Conservation (phyloP, 305 asterid species). For the Ilex paraguariensis region DNA sequence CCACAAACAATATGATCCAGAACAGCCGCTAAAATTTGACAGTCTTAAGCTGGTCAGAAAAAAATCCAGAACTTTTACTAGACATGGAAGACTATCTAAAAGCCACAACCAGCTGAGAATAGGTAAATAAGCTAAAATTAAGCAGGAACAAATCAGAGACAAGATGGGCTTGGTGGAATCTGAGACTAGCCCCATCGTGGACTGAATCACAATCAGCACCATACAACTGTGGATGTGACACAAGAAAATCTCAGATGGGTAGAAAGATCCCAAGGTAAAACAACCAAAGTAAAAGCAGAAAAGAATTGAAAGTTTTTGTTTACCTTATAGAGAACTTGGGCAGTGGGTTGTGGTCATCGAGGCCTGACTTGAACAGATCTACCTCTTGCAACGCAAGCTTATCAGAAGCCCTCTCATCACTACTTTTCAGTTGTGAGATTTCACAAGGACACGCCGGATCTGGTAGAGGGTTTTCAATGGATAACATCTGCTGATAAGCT, state of each 20-base stretch:
- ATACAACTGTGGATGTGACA: conserved; percentile 44
- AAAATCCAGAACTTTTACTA: conserved; percentile 11
- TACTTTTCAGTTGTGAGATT: conserved; percentile 46
- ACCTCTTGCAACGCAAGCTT: conserved; percentile 26
- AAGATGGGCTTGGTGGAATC: conserved; percentile 3
- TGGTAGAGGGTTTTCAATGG: conserved; percentile 90
- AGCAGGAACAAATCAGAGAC: conserved; percentile 16
- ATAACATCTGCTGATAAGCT: conserved; percentile 85
- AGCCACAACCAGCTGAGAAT: conserved; percentile 15
- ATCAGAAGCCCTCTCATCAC: conserved; percentile 50
- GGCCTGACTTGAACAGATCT: conserved; percentile 69
- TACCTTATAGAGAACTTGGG: conserved; percentile 93
- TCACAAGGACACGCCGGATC: conserved; percentile 52
- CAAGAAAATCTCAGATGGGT: conserved; percentile 20
- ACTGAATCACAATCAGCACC: conserved; percentile 15
- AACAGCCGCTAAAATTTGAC: conserved; percentile 28
- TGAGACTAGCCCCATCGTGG: conserved; percentile 4
- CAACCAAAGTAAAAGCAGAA: background rate
- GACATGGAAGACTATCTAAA: conserved; percentile 19
- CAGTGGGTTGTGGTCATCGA: conserved; percentile 43
- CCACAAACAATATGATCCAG: conserved; percentile 16
- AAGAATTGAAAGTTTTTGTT: conserved; percentile 6
- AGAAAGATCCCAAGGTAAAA: background rate
- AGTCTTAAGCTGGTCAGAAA: conserved; percentile 11
- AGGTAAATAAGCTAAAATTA: conserved; percentile 24